Conservation (phyloP, 2,329 filamentous ascomycete species). For the Colletotrichum chlorophyti region DNA sequence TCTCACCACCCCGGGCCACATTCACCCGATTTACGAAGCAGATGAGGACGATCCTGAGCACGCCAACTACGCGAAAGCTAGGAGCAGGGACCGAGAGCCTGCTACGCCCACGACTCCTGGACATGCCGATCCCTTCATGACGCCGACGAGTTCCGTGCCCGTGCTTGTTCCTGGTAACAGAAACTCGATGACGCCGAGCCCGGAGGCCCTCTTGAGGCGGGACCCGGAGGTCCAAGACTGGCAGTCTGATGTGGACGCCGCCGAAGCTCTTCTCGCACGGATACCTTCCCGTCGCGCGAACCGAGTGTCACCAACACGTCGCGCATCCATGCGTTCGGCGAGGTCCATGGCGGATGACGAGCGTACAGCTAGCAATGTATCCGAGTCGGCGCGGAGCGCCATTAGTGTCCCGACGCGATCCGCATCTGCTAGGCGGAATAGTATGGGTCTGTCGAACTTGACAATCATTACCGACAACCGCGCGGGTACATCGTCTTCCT, state of each 20-base stretch:
- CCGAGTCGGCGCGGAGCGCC: conserved; percentile 58
- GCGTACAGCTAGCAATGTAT: conserved; percentile 63
- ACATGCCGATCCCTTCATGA: conserved; percentile 58
- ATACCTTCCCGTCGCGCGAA: conserved; percentile 44
- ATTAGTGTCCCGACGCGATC: conserved; percentile 43
- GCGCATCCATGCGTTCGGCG: conserved; percentile 44
- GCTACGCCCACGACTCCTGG: conserved; percentile 44
- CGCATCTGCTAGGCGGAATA: conserved; percentile 33
- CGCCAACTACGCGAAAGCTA: conserved; percentile 30
- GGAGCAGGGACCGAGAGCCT: conserved; percentile 30
- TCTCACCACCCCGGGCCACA: conserved; percentile 43
- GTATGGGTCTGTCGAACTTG: conserved; percentile 14
- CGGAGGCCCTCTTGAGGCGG: conserved; percentile 41
- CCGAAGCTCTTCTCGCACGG: conserved; percentile 57
- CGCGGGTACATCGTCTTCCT: conserved; percentile 38
- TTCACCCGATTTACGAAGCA: conserved; percentile 66
- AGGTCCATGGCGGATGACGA: conserved; percentile 49
- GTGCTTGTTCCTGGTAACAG: conserved; percentile 41
- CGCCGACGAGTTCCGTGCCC: conserved; percentile 40
- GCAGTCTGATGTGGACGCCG: conserved; percentile 62
- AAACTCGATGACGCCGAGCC: conserved; percentile 46
- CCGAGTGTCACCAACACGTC: conserved; percentile 46
- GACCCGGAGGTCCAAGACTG: conserved; percentile 65
- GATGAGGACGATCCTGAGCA: conserved; percentile 57
- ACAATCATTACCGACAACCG: conserved; percentile 31